Evolutionary conservation across 225 moss, liverwort and hornwort species (phyloP).

Genomic region (Neckera pumila): DNA sequence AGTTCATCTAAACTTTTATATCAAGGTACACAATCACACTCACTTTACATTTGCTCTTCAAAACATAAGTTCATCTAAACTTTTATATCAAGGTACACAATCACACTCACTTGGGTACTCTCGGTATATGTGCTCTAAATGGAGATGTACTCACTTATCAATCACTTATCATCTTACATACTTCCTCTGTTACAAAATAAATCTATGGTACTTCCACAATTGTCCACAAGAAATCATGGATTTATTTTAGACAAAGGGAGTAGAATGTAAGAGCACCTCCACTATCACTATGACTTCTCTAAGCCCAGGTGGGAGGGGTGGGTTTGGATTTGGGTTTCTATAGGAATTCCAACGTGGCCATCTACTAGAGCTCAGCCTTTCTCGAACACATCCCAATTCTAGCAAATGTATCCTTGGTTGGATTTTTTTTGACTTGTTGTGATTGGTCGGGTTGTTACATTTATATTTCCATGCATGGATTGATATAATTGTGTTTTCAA

Average conservation of each 20-base stretch:
- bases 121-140: background rate
- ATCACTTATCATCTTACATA: background rate
- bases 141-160: background rate
- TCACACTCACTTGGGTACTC: background rate
- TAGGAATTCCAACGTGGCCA: rapidly evolving
- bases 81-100: background rate
- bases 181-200: background rate
- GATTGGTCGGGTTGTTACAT: background rate
- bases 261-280: background rate
- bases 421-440: no score
- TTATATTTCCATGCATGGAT: background rate
- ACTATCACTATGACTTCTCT: background rate
- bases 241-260: background rate
- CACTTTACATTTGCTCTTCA: background rate
- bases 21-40: background rate
- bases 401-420: background rate
- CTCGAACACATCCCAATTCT: rapidly evolving
- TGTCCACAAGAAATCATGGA: rapidly evolving
- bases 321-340: background rate
- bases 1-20: background rate
- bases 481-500: background rate
- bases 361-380: rapidly evolving
- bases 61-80: background rate
- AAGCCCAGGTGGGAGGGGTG: background rate
- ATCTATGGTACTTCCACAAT: rapidly evolving